Evolutionary conservation across 1,284 basidiomycete species (phyloP).

Genomic region (Melampsora larici-populina): DNA sequence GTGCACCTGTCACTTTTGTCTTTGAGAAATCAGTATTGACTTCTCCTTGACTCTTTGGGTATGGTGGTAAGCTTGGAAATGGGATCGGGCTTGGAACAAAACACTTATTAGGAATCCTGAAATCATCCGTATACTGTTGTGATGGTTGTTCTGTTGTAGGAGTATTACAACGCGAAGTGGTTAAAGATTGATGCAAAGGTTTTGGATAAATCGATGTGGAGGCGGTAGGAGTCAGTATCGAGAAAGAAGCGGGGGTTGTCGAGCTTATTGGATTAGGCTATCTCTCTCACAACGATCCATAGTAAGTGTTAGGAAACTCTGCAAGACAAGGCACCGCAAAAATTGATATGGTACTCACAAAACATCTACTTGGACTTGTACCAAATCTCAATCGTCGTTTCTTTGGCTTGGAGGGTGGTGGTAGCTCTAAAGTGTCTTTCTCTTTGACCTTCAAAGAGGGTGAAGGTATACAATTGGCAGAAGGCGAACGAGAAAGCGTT

Average conservation of each 20-base stretch:
- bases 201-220: constrained; percentile 57
- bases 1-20: constrained; percentile 66
- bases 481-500: background rate
- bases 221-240: constrained; percentile 49
- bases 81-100: constrained; percentile 59
- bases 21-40: constrained; percentile 83
- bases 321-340: background rate
- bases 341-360: background rate
- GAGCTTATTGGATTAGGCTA: constrained; percentile 60
- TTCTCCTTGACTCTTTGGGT: constrained; percentile 73
- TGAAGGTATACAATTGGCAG: background rate
- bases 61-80: constrained; percentile 66
- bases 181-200: constrained; percentile 56
- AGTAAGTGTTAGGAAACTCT: background rate
- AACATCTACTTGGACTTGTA: background rate
- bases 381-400: constrained; percentile 4
- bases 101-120: constrained; percentile 58
- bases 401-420: background rate
- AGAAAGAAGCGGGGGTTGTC: constrained; percentile 53
- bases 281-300: background rate
- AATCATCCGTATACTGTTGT: constrained; percentile 54
- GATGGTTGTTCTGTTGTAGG: constrained; percentile 46
- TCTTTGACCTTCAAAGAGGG: background rate
- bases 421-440: background rate
- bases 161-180: constrained; percentile 47